Conservation (phyloP, 305 asterid species). For the Nicotiana rustica region DNA sequence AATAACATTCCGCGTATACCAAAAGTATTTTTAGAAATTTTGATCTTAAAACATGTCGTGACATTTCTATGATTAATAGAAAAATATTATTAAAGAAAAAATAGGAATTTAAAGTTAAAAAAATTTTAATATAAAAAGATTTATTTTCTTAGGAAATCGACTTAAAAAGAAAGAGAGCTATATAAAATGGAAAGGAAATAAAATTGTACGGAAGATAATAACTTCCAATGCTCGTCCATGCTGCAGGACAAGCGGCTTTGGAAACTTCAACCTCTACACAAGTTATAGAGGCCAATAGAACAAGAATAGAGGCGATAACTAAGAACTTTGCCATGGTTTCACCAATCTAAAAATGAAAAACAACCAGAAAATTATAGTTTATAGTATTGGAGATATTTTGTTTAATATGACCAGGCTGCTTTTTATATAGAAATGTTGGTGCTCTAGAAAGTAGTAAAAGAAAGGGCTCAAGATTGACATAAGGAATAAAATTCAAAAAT, state of each 20-base stretch:
- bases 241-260: background rate
- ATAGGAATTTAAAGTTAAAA: background rate
- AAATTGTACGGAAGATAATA: background rate
- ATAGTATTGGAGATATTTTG: background rate
- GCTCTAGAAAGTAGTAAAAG: background rate
- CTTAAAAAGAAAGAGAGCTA: background rate
- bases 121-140: background rate
- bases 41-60: background rate
- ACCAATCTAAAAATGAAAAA: background rate
- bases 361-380: background rate
- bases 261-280: background rate
- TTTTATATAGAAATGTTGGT: background rate
- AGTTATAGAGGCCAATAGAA: background rate
- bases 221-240: background rate
- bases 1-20: no score
- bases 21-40: background rate
- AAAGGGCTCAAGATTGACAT: background rate
- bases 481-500: no score
- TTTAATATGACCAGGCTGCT: background rate
- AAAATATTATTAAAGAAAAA: background rate
- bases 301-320: background rate
- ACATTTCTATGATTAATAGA: background rate
- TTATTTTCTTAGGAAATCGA: background rate
- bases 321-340: background rate
- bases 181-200: background rate